Evolutionary conservation across 2,329 filamentous ascomycete genomes (phyloP).

Genomic region (Seiridium unicorne): DNA sequence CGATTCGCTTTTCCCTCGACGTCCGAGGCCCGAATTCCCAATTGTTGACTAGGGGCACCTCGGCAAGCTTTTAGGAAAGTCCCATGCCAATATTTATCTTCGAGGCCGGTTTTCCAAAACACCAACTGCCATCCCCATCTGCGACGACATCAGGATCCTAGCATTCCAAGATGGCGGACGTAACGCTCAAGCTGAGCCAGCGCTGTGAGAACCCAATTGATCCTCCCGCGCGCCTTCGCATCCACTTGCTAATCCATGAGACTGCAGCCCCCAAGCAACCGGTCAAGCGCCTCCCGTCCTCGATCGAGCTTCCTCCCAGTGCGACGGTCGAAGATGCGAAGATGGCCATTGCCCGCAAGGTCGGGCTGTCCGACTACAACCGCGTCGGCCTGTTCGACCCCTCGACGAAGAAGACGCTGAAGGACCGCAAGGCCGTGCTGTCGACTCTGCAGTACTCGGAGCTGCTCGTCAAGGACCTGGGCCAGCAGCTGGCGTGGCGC

Average conservation of each 20-base stretch:
- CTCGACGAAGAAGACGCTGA: slow-evolving; percentile 59
- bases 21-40: too few species aligned
- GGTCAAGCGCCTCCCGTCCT: slow-evolving; percentile 52
- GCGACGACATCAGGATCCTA: too few species aligned
- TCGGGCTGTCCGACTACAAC: slow-evolving; percentile 55
- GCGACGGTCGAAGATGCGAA: slow-evolving; percentile 63
- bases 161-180: background rate
- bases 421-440: slow-evolving; percentile 57
- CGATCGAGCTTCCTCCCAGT: slow-evolving; percentile 45
- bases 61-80: too few species aligned
- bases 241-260: background rate
- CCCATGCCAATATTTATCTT: too few species aligned
- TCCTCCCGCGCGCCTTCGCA: background rate
- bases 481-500: slow-evolving; percentile 85
- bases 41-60: too few species aligned
- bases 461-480: slow-evolving; percentile 89
- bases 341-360: slow-evolving; percentile 48
- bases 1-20: too few species aligned
- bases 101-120: too few species aligned
- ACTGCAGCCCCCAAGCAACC: slow-evolving; percentile 43
- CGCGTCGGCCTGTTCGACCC: slow-evolving; percentile 63
- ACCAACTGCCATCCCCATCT: too few species aligned
- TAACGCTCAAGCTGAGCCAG: slow-evolving; percentile 23
- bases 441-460: slow-evolving; percentile 46
- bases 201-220: slow-evolving; percentile 3